Base-by-base conservation (phyloP, 192 early-diverging fungal genomes). In the Entomortierella chlamydospora region DNA sequence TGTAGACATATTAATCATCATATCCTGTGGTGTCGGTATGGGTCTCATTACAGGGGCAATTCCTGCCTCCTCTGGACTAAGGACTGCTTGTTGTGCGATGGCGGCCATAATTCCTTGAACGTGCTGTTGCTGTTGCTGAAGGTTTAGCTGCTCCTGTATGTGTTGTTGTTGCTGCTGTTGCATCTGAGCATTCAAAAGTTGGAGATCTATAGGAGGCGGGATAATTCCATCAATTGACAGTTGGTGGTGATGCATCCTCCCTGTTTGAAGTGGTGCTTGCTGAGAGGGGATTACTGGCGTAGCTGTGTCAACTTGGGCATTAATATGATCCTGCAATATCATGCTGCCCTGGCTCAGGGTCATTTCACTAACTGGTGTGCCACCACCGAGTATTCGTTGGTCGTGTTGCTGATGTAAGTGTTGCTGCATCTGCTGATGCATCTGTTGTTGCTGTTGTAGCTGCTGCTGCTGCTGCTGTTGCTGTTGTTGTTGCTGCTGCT, bases 281-380 rank as follows among this genome's bases (percentile, higher is more conserved):
- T 79, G 76, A n/a, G 76, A 79, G 15, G 76, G 76, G 18, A 79
- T 70, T 20, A 79, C 68, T 15, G 76, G 76, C 2, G 76, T 66
- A n/a, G 64, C 67, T 11, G 54, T 9, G 1, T 18, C 39, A 31
- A 57, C 49, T 22, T 70, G 67, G 4, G 52, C 53, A 23, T 62
- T 57, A 2, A 68, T 47, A 20, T 56, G 58, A 7, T 30, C 59
- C 7, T 78, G 74, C 11, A 64, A 10, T 61, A 64, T 37, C 41
- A 69, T 33, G 0, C 9, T 17, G n/a, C 39, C 61, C 20, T 61
- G 71, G 31, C 5, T 51, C 39, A 55, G 22, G 5, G 59, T 33
- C 43, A 39, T 25, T 3, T 64, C 71, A 2, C 62, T 20, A 13
- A 31, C 15, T 7, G 61, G 55, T 10, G 61, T 65, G 39, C 26